A percentile compares a stretch with the other conserved stretches of the same genome.
Conservation (phyloP, 768 basidiomycete genomes). For the Kwoniella dendrophila region DNA sequence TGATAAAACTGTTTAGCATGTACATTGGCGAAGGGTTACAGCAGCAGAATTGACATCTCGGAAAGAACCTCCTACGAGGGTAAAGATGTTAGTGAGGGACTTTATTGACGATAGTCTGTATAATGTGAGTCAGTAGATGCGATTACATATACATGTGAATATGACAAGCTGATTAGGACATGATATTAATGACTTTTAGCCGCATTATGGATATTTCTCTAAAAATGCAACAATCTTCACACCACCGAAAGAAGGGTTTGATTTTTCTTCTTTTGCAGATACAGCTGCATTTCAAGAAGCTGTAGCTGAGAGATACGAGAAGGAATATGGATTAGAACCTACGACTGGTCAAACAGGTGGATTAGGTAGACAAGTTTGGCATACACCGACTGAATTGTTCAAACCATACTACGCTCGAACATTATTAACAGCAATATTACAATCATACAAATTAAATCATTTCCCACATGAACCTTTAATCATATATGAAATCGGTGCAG, state of each 20-base stretch:
- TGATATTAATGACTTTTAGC: constrained; percentile 52
- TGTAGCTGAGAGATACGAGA: constrained; percentile 71
- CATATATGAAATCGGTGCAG: constrained; percentile 96
- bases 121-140: constrained; percentile 65
- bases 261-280: constrained; percentile 71
- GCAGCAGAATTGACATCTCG: constrained; percentile 44
- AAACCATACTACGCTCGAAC: constrained; percentile 97
- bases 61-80: constrained; percentile 68
- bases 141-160: too few relatives aligned
- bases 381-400: constrained; percentile 96
- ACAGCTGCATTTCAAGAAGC: constrained; percentile 76
- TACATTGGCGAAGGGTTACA: constrained; percentile 48
- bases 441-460: constrained; percentile 89
- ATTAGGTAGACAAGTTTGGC: constrained; percentile 83
- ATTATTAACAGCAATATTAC: constrained; percentile 82
- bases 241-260: constrained; percentile 62
- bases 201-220: constrained; percentile 95
- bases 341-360: constrained; percentile 28
- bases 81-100: constrained; percentile 93
- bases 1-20: constrained; percentile 28
- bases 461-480: constrained; percentile 95
- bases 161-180: constrained; percentile 12
- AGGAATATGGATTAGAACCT: constrained; percentile 41
- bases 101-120: constrained; percentile 96
- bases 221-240: constrained; percentile 86